Base-by-base conservation (phyloP, 192 early-diverging fungal species). In the Obelidium mucronatum region DNA sequence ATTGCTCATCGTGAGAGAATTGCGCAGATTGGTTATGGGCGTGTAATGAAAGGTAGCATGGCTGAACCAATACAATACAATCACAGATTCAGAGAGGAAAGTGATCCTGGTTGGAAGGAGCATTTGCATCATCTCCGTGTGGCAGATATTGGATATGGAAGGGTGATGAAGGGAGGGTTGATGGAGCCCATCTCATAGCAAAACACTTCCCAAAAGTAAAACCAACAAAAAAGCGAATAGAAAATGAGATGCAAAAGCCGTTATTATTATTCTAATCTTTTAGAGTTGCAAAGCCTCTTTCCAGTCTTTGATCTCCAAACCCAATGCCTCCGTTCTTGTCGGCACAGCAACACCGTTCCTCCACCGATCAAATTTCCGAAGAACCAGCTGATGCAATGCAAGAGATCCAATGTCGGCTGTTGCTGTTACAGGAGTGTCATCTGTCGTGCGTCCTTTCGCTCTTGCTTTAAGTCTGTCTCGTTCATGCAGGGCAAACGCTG, bases 401-500 rank as follows among this genome's bases (percentile, higher is more conserved):
- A 17, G 6, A 28, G 17, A 31, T 17, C 34, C 22, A n/a, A n/a
- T n/a, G n/a, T n/a, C n/a, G n/a, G n/a, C n/a, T n/a, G n/a, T n/a
- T n/a, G n/a, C n/a, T n/a, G n/a, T n/a, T n/a, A n/a, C n/a, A n/a
- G n/a, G n/a, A n/a, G n/a, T n/a, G n/a, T n/a, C n/a, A n/a, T n/a
- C n/a, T n/a, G n/a, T n/a, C n/a, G n/a, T n/a, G n/a, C n/a, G n/a
- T n/a, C 22, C 8, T 15, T 39, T 65, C 39, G 19, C 22, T 11
- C 17, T 40, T 17, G 34, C n/a, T 26, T 24, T 5, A n/a, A 40
- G 39, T 44, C 48, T 15, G n/a, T 79, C 67, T 8, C 78, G 75
- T 53, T 85, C 81, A 67, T 81, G 73, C 6, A 83, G 26, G n/a
- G 69, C 59, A 65, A 74, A 85, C 0, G 59, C 84, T 13, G 79